Base-by-base conservation (phyloP, 1,139 yeast species). In the Yamadazyma trypodendri region DNA sequence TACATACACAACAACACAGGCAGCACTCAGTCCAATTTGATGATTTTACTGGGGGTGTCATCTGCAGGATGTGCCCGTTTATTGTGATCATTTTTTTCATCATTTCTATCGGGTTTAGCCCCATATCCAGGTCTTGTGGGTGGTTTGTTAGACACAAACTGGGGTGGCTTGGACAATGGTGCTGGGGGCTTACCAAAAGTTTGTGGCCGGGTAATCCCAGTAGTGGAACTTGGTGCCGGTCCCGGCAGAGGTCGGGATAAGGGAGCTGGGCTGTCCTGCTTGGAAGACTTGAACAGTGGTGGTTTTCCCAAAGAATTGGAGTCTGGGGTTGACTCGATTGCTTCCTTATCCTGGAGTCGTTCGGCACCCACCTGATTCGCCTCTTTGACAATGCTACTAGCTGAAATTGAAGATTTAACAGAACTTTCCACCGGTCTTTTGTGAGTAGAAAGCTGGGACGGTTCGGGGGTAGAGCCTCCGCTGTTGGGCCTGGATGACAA, bases 71-170 rank as follows among this genome's bases (percentile, higher is more conserved):
- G 25, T 3, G 32, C 13, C 24, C 48, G 31, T 33, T 44, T 44
- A 9, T 33, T 31, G 13, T 31, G 11, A 13, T 23, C 31, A 10
- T 28, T 16, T 22, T 28, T 31, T 24, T 37, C 33, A 27, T 33
- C 33, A 11, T 40, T 29, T 12, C 38, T 11, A 11, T 39, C 40
- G 3, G 48, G 43, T 30, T 43, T 44, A 13, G 36, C 35, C 2
- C 45, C 42, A 34, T 43, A 46, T 3, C 49, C 49, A 13, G 50
- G 50, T 16, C 50, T 28, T 7, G 37, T 14, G 6, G 44, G 45
- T 2, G 63, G 63, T 41, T 63, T 64, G 32, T 56, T 61, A 9
- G 68, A 55, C 12, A 60, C 43, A 38, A 63, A 63, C 38, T 58
- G 66, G 11, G 69, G 68, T 16, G 69, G 66, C 34, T 58, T 55